Conservation (phyloP, 2,329 filamentous ascomycete species). For the Hypoxylon sp. region DNA sequence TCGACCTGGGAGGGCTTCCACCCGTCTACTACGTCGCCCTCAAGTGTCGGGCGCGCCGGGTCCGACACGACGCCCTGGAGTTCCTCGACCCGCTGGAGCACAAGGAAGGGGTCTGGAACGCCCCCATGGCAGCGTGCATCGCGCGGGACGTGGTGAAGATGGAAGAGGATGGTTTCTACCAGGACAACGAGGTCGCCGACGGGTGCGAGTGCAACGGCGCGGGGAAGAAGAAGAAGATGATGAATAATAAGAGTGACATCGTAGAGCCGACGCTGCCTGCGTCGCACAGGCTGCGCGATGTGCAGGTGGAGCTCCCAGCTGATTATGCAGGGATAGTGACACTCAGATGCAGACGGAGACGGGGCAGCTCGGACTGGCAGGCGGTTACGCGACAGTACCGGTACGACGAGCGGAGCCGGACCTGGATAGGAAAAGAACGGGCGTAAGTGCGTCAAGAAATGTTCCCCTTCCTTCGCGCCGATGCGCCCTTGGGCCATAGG, state of each 20-base stretch:
- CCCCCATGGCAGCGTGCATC: constrained; percentile 48
- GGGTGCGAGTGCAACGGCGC: background rate
- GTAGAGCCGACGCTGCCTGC: constrained; percentile 14
- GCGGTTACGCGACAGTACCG: constrained; percentile 27
- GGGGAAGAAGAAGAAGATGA: background rate
- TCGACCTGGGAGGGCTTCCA: constrained; percentile 59
- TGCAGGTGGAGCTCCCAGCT: constrained; percentile 33
- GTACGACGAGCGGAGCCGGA: constrained; percentile 20
- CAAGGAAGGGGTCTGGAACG: constrained; percentile 59
- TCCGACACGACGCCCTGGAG: constrained; percentile 52
- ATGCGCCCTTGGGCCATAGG: background rate
- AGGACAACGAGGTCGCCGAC: background rate
- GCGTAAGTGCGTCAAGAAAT: background rate
- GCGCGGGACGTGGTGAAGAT: constrained; percentile 54
- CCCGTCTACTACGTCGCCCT: constrained; percentile 59
- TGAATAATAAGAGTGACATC: background rate
- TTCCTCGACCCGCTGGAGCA: constrained; percentile 14
- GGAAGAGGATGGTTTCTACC: constrained; percentile 52
- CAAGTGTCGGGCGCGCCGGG: constrained; percentile 59
- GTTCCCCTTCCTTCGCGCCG: background rate
- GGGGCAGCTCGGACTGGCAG: constrained; percentile 18
- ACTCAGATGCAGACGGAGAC: constrained; percentile 25
- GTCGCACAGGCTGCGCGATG: constrained; percentile 29
- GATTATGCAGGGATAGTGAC: constrained; percentile 23
- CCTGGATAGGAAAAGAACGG: constrained; percentile 15